Percentiles rank a stretch among this genome's conserved stretches.
These are phyloP conservation scores for Aspergillus sp. DNA, from an alignment of 2,329 filamentous ascomycete genomes.

Conservation along the genomic window DNA sequence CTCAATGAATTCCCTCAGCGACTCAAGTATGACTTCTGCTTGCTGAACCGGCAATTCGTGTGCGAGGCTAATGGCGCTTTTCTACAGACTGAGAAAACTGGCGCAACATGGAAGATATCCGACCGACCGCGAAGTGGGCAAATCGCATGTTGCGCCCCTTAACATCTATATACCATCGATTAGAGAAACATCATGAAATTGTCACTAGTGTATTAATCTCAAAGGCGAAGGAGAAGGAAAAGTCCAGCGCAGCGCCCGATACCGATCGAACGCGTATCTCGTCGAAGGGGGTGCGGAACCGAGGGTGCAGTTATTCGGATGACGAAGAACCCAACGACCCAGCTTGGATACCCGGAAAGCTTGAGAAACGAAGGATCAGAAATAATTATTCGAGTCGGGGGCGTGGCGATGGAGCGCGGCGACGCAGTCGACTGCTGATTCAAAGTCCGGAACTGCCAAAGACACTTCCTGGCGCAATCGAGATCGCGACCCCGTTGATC, in stretches of 20 bases:
- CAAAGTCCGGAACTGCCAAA: constrained; percentile 41
- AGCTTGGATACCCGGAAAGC: constrained; percentile 44
- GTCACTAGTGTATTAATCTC: constrained; percentile 33
- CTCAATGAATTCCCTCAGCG: constrained; percentile 16
- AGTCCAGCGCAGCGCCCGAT: constrained; percentile 7
- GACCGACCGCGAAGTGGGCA: constrained; percentile 48
- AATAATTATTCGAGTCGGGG: constrained; percentile 44
- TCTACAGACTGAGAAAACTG: constrained; percentile 6
- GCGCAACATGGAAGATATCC: constrained; percentile 41
- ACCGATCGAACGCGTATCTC: constrained; percentile 8
- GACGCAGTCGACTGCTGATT: constrained; percentile 36
- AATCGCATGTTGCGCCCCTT: constrained; percentile 50
- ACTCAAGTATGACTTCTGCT: constrained; percentile 9
- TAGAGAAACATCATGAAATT: constrained; percentile 47
- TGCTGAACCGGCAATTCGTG: background rate
- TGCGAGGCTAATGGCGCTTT: background rate
- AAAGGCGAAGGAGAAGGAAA: constrained; percentile 25
- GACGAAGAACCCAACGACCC: constrained; percentile 43
- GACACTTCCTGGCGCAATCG: constrained; percentile 46
- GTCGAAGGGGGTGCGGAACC: constrained; percentile 8
- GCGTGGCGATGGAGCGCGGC: constrained; percentile 28
- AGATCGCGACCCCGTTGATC: constrained; percentile 48
- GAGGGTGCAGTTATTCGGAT: constrained; percentile 36
- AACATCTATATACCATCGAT: constrained; percentile 43
- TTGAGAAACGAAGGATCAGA: constrained; percentile 37